These are phyloP conservation scores for Talaromyces sp. DNA, from an alignment of 2,329 filamentous ascomycete genomes.

Conservation along the genomic window DNA sequence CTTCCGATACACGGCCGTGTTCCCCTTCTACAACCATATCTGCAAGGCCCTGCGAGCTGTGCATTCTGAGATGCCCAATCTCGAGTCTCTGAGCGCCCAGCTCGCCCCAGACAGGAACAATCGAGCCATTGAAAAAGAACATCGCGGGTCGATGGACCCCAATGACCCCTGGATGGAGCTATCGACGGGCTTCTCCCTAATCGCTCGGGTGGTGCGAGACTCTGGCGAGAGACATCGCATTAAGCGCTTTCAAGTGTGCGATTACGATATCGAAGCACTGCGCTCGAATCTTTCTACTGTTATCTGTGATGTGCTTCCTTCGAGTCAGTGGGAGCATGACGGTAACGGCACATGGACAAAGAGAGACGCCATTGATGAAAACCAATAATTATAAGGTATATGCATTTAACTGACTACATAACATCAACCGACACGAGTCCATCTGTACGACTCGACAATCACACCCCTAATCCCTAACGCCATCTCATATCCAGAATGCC, in stretches of 20 bases:
- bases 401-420: not conserved
- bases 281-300: conserved; percentile 21
- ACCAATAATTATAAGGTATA: not conserved
- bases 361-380: not conserved
- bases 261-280: conserved; percentile 27
- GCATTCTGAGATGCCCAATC: conserved; percentile 39
- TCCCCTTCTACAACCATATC: conserved; percentile 61
- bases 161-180: conserved; percentile 51
- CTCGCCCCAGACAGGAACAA: conserved; percentile 36
- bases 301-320: conserved; percentile 18
- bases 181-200: conserved; percentile 45
- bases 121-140: conserved; percentile 34
- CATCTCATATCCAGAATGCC: conserved; percentile 10
- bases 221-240: conserved; percentile 16
- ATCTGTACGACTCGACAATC: not conserved
- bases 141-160: conserved; percentile 33
- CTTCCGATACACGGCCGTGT: conserved; percentile 59
- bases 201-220: conserved; percentile 33
- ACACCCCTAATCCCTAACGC: conserved; percentile 6
- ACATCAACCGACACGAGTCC: not conserved
- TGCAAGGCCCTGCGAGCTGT: conserved; percentile 41
- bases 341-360: conserved; percentile 24
- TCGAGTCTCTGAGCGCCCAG: conserved; percentile 54
- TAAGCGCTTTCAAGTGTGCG: conserved; percentile 22
- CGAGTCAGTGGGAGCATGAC: conserved; percentile 25